Base-by-base conservation (phyloP, 2,329 filamentous ascomycete species). In the Mycosphaerelloides madeirae region DNA sequence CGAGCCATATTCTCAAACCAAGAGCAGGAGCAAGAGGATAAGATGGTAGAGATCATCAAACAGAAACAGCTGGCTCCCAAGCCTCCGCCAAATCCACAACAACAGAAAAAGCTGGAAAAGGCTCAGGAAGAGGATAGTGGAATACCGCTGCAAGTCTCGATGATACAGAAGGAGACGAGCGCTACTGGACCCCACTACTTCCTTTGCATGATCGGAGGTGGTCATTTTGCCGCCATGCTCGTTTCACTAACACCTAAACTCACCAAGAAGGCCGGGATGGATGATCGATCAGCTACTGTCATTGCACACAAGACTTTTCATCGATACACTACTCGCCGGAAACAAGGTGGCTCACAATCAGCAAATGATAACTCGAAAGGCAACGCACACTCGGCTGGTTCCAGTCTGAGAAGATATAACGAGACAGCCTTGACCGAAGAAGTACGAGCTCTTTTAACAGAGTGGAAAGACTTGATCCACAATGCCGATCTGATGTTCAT, bases 301-400 rank as follows among this genome's bases (percentile, higher is more conserved):
- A 76, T 96, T 34, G 91, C 89, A 0, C 91, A 97, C 68, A 98
- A 98, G 72, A 96, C 91, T 0, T 98, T 97, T 66, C 94, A 98
- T 66, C 80, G 93, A 45, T 98, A 98, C 63, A 98, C 94, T 0
- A 98, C 93, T 5, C 78, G 93, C 53, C 79, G 93, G 55, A 98
- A 98, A 65, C 93, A 98, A 66, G 93, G 93, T 73, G 93, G 94
- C 32, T 84, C 89, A 9, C 93, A 98, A 65, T 94, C 90, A 3
- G 84, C 91, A 20, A 97, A 89, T 64, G 93, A 98, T 65, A 85
- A 87, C 49, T 80, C 90, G n/a, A 95, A 95, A 63, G 91, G 93
- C 12, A 83, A 85, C 36, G 93, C 93, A 0, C 89, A 97, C 67
- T 97, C 93, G 3, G 94, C 90, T 6, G 93, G 94, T 64, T 87